These are phyloP conservation scores for Trametes versicolor DNA, from an alignment of 1,284 basidiomycete species.

Conservation along the genomic window DNA sequence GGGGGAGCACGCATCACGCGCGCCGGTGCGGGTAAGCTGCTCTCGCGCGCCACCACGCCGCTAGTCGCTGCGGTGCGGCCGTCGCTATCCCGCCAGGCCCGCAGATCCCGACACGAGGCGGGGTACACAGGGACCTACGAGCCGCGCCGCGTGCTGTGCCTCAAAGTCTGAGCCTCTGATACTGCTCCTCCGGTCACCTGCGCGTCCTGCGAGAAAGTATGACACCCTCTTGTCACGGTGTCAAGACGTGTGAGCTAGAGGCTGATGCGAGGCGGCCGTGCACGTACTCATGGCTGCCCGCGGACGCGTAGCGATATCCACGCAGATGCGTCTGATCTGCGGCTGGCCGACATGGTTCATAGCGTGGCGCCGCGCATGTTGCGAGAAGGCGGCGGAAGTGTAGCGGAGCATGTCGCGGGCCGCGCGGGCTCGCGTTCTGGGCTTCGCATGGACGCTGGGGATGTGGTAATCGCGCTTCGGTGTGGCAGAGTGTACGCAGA, in stretches of 20 bases:
- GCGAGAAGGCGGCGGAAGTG: background rate
- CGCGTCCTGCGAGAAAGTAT: too few species aligned
- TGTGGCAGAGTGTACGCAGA: background rate
- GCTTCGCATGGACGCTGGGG: background rate
- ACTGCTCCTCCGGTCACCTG: background rate
- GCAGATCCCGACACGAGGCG: conserved; percentile 24
- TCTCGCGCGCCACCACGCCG: conserved; percentile 12
- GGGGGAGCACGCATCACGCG: background rate
- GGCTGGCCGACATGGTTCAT: background rate
- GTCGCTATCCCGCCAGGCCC: conserved; percentile 18
- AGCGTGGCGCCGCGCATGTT: background rate
- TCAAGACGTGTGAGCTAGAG: background rate
- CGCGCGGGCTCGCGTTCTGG: background rate
- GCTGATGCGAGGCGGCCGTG: too few species aligned
- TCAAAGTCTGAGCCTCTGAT: background rate
- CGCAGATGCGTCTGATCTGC: conserved; percentile 2
- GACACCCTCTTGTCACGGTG: background rate
- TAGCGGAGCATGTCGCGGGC: background rate
- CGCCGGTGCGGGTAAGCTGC: conserved; percentile 16
- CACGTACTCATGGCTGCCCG: background rate
- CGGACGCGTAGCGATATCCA: background rate
- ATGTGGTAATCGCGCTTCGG: background rate
- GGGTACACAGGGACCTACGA: conserved; percentile 33
- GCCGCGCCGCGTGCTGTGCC: conserved; percentile 11
- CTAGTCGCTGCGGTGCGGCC: conserved; percentile 1